Evolutionary conservation across 768 basidiomycete genomes (phyloP).

Genomic region (Suillus placidus): DNA sequence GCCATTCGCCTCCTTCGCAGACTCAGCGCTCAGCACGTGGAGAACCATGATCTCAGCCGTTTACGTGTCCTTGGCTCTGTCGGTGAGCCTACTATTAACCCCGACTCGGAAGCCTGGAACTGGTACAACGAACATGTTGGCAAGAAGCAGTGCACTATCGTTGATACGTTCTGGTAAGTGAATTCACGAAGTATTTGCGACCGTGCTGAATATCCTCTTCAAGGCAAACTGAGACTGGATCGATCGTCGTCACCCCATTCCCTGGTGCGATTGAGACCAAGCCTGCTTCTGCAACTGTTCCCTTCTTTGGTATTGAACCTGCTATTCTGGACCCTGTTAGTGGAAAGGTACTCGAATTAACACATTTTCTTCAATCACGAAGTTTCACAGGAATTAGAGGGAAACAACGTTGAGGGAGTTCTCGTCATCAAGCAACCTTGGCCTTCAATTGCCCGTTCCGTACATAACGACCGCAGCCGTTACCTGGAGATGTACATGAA

Average conservation of each 20-base stretch:
- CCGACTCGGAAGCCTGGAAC: constrained; percentile 98
- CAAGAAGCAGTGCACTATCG: constrained; percentile 83
- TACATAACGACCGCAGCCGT: constrained; percentile 90
- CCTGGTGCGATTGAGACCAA: constrained; percentile 96
- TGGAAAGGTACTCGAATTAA: constrained; percentile 54
- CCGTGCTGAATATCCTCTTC: not conserved
- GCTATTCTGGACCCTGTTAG: constrained; percentile 84
- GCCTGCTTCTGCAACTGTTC: constrained; percentile 94
- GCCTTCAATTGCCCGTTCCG: constrained; percentile 94
- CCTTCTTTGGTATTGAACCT: constrained; percentile 94
- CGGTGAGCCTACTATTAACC: constrained; percentile 98
- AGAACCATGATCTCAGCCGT: constrained; percentile 76
- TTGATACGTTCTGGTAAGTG: constrained; percentile 84
- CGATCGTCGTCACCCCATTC: constrained; percentile 92
- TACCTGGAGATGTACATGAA: constrained; percentile 79
- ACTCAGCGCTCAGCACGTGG: constrained; percentile 85
- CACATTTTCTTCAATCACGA: not conserved
- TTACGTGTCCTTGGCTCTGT: constrained; percentile 90
- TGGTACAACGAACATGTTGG: constrained; percentile 99
- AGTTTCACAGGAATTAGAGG: constrained; percentile 58
- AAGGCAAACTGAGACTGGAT: constrained; percentile 98
- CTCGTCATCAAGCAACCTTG: constrained; percentile 85
- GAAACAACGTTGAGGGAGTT: constrained; percentile 88
- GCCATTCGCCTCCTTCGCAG: constrained; percentile 91
- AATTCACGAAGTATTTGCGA: not conserved